phyloP scores from a whole-genome alignment of 2,329 filamentous ascomycete species.

The Lachnellula arida region DNA sequence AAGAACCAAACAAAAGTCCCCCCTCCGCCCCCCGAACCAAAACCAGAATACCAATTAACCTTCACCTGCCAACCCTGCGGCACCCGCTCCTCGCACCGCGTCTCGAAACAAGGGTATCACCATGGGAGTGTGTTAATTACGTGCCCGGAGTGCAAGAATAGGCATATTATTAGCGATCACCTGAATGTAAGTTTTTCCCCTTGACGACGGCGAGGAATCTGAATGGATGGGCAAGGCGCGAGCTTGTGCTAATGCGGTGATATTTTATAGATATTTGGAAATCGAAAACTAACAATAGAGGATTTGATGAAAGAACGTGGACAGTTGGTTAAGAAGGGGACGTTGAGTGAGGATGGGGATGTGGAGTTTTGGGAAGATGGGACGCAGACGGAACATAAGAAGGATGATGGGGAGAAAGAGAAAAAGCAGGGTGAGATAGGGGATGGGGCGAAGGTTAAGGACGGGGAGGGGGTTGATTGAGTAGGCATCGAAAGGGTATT shows the following conservation, averaged over 20 bases:
- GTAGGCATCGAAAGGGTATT: too few species aligned
- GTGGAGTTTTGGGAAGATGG: conserved; percentile 85
- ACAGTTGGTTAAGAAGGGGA: conserved; percentile 65
- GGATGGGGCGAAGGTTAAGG: conserved; percentile 1
- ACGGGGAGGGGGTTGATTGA: not conserved
- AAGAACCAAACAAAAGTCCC: not conserved
- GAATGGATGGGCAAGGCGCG: not conserved
- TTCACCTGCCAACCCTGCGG: conserved; percentile 91
- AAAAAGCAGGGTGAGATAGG: not conserved
- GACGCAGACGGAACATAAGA: conserved; percentile 12
- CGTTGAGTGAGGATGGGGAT: conserved; percentile 72
- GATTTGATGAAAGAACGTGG: conserved; percentile 75
- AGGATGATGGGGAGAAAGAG: conserved; percentile 6
- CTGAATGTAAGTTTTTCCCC: conserved; percentile 48
- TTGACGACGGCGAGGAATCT: too few species aligned
- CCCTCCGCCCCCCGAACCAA: conserved; percentile 2
- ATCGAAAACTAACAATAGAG: conserved; percentile 66
- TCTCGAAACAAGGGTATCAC: conserved; percentile 96
- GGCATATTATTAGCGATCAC: conserved; percentile 91
- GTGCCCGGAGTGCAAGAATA: conserved; percentile 79
- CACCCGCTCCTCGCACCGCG: conserved; percentile 71
- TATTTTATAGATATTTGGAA: conserved; percentile 60
- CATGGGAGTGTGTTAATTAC: conserved; percentile 82
- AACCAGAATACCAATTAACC: conserved; percentile 75
- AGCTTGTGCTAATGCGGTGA: conserved; percentile 4